Evolutionary conservation across 2,329 filamentous ascomycete genomes (phyloP), one percentile per base, ranked within the genome.

Genomic region (Tolypocladium capitatum): DNA sequence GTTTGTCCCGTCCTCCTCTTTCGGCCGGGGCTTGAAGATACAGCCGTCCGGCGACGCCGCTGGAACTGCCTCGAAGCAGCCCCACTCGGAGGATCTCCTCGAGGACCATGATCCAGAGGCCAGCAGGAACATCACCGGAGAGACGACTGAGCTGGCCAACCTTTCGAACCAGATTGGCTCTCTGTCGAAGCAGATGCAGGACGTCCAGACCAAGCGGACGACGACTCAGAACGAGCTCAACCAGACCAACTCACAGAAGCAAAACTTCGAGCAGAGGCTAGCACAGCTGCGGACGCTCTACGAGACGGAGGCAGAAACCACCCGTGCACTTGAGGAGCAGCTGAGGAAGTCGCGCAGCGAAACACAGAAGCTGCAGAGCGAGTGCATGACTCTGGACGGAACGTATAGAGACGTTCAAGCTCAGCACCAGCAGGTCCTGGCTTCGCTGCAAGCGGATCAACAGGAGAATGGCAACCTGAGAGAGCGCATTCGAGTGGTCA

Each of bases 101-200:
- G 87, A 86, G 16, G 90, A 96, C 56, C 84, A 83, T 54, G 91
- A 97, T 54, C 84, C 85, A 1, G 89, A 94, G 59, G 81, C 90
- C 48, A 91, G 83, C 67, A 92, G 85, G 64, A 94, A 86, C 63
- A 72, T 97, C 27, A 92, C 85, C 0, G 84, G 82, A 53, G 92
- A 98, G 61, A 92, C 90, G 2, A 84, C 86, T 0, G 92, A 98
- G 63, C 75, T 98, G 49, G 92, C 90, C 46, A 97, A 98, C 61
- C 74, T 98, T 56, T 96, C 91, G 1, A 97, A 94, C 63, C 92
- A 97, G 64, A 88, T 98, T 53, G 83, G 88, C 31, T 91, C 86
- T 2, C 69, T 98, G 48, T 85, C 90, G 0, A 94, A 84, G 60
- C 89, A 98, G 68, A 95, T 94, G 81, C 88, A 95, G 61, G 88